Evolutionary conservation across 371 early-diverging fungal genomes (phyloP), one percentile per base, ranked within the genome.

Genomic region (Mucor irregularis): DNA sequence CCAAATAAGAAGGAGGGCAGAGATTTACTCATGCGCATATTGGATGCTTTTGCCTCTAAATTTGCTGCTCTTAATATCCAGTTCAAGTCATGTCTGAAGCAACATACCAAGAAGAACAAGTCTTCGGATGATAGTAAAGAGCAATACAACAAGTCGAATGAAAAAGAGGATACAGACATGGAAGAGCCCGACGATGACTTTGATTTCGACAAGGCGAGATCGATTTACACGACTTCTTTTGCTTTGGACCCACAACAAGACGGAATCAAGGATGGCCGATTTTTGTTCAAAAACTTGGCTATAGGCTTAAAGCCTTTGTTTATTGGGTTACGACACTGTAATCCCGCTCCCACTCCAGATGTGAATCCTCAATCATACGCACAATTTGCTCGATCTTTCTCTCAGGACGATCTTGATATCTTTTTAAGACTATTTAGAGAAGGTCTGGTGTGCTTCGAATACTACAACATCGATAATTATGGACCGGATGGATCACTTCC

Each of bases 361-460:
- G 35, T 45, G 26, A 73, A 69, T 35, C 50, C 60, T 8, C 77
- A 71, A 44, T 14, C 37, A 0, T 69, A 71, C 46, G 39, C 53
- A 24, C 71, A 74, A 25, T 75, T 84, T 28, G 84, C 85, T 0
- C 69, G 84, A 42, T 80, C 85, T 0, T 90, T 89, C 53, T 77
- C 85, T 1, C 85, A 88, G 34, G 84, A 85, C 35, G 91, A 95
- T 64, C 69, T 84, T 28, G 71, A 80, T 52, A 75, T 83, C 16
- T 79, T 89, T 37, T 73, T 85, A 6, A 69, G 85, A 28, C 73
- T 96, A 9, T 90, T 96, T 64, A 79, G 86, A 52, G 92, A 95
- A 57, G 95, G 96, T 0, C 63, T 97, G 19, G 74, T 84, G 24
- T 93, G 92, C 62, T 93, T 93, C 65, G 92, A 95, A 35, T 94